phyloP scores from a whole-genome alignment of 495 filamentous ascomycete genomes.

The Lophiostoma macrostomum region DNA sequence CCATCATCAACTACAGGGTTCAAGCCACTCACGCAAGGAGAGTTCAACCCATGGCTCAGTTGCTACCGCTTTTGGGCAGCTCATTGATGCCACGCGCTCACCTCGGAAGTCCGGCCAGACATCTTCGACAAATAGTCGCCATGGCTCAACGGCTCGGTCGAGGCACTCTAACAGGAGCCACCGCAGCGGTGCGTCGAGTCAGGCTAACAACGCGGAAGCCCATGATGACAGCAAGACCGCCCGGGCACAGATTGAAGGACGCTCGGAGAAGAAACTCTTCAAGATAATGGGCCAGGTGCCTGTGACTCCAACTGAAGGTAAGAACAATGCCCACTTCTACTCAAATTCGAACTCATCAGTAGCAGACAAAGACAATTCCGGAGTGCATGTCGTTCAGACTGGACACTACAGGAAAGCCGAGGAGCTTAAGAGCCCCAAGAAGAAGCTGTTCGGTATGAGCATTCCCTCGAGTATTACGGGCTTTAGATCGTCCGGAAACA shows the following conservation, averaged over 20 bases:
- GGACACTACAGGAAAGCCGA: not conserved
- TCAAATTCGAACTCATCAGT: not conserved
- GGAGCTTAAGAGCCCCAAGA: constrained; percentile 38
- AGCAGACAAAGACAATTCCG: not conserved
- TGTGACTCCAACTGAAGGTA: constrained; percentile 14
- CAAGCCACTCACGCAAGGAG: not conserved
- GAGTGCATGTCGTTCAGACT: not conserved
- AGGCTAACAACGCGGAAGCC: not conserved
- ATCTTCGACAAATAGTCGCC: constrained; percentile 5
- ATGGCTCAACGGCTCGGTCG: constrained; percentile 17
- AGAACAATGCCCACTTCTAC: not conserved
- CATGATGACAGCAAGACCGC: constrained; percentile 20
- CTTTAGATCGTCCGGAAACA: constrained; percentile 11
- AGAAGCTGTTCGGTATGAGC: constrained; percentile 38
- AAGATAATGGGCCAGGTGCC: constrained; percentile 32
- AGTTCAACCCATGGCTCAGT: too few species aligned
- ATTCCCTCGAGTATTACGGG: constrained; percentile 15
- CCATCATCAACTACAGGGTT: not conserved
- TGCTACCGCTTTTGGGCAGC: too few species aligned
- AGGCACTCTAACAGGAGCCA: constrained; percentile 11
- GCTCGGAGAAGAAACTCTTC: constrained; percentile 29
- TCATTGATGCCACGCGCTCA: constrained; percentile 12
- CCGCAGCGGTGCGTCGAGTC: not conserved
- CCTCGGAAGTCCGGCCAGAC: constrained; percentile 5
- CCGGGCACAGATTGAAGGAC: constrained; percentile 33